Evolutionary conservation across 2,329 filamentous ascomycete genomes (phyloP).

Genomic region (Diaporthe sp.): DNA sequence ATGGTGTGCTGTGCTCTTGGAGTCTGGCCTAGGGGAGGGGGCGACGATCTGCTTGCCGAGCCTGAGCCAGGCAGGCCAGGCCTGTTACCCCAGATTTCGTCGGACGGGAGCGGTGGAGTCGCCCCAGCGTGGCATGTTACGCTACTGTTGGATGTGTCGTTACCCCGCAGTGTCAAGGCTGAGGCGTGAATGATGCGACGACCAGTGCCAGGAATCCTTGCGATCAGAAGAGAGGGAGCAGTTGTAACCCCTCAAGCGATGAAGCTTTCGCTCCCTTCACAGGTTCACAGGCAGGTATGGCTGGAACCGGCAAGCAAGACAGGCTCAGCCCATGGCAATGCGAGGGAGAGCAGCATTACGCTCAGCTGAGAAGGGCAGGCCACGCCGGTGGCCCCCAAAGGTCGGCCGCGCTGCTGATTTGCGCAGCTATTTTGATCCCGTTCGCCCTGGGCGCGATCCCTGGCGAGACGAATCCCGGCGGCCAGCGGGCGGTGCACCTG

Average conservation of each 20-base stretch:
- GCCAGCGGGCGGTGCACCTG: constrained; percentile 8
- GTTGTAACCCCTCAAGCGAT: not conserved
- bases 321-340: not conserved
- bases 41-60: not conserved
- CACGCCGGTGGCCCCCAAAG: not conserved
- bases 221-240: not conserved
- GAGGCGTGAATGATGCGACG: constrained; percentile 13
- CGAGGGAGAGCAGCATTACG: not conserved
- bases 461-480: constrained; percentile 21
- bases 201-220: constrained; percentile 8
- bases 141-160: constrained; percentile 9
- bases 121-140: constrained; percentile 22
- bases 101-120: constrained; percentile 33
- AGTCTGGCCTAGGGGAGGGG: not conserved
- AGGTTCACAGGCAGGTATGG: too few relatives aligned
- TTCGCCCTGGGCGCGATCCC: not conserved
- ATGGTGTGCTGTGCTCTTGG: not conserved
- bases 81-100: constrained; percentile 32
- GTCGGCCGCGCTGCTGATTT: constrained; percentile 26
- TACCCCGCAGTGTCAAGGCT: constrained; percentile 26
- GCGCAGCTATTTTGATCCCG: constrained; percentile 28
- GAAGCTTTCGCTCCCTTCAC: not conserved
- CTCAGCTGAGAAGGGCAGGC: constrained; percentile 18
- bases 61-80: not conserved
- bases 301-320: not conserved